Evolutionary conservation across 768 basidiomycete genomes (phyloP), one percentile per base, ranked within the genome.

Genomic region (Lactarius evosmus): DNA sequence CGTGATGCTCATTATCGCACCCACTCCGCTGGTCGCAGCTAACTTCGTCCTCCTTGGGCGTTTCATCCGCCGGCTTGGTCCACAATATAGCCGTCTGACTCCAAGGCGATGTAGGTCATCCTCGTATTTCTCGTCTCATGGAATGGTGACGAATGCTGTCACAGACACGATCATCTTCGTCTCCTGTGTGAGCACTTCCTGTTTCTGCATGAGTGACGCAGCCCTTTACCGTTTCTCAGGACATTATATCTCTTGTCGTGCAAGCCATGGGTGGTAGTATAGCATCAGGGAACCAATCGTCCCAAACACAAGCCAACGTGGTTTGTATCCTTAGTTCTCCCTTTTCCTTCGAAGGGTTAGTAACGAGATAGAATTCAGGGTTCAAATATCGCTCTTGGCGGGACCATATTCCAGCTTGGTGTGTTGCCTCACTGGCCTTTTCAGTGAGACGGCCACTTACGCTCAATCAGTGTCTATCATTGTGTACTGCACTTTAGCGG

Each of bases 31-130:
- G 17, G 58, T 68, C 29, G 67, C 65, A 9, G 67, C 66, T 12
- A 67, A 68, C 50, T 68, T 68, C 27, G 41, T 68, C 27, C 41
- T 68, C 4, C 32, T 68, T 3, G 67, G 67, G 14, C 66, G 61
- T 33, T 61, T 67, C 34, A 67, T 68, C 25, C 46, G 51, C 12
- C 49, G 58, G 16, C 57, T 68, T 9, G 65, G 67, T 17, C 46
- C 51, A 5, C 66, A 62, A 52, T 67, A 63, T 41, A 66, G 67
- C 29, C 61, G 67, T n/a, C 58, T 68, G 32, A 60, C 49, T 27
- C 57, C 67, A 14, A 55, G 50, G 14, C 52, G 61, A 52, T 66
- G 66, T 67, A 49, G 36, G 65, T 66, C n/a, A 0, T 41, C 41
- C 33, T 17, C 22, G 4, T 34, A 8, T 2, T 34, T 40, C 19